Percentiles rank a stretch among this genome's conserved stretches.
Evolutionary conservation across 306 rosid genomes (phyloP).

Genomic region (Lathyrus aphaca): DNA sequence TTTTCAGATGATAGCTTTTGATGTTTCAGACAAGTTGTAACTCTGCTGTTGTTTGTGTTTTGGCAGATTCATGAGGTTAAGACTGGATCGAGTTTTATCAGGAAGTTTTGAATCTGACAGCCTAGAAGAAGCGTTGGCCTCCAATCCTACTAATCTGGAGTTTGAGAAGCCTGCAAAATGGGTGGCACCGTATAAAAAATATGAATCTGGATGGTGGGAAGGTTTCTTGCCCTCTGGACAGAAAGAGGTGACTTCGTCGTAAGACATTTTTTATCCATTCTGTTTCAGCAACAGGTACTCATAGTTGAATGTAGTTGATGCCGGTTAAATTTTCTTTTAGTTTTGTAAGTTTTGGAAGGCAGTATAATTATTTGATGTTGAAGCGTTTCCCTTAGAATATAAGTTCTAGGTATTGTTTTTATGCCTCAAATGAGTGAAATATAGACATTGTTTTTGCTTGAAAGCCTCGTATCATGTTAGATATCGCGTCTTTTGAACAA

Average conservation of each 20-base stretch:
- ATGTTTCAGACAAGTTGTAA: conserved; percentile 30
- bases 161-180: conserved; percentile 88
- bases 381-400: conserved; percentile 31
- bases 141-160: conserved; percentile 72
- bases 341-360: conserved; percentile 46
- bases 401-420: conserved; percentile 46
- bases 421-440: conserved; percentile 36
- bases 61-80: conserved; percentile 93
- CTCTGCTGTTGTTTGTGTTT: conserved; percentile 36
- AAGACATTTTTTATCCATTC: conserved; percentile 37
- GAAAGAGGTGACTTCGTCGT: conserved; percentile 61
- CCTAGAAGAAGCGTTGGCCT: conserved; percentile 80
- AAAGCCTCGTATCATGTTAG: conserved; percentile 13
- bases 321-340: conserved; percentile 40
- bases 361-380: conserved; percentile 23
- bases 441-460: conserved; percentile 30
- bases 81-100: conserved; percentile 90
- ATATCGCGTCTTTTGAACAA: conserved; percentile 13
- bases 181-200: conserved; percentile 95
- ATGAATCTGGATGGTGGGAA: conserved; percentile 92
- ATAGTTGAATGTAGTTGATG: conserved; percentile 35
- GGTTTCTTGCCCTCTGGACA: conserved; percentile 68
- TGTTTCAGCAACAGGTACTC: conserved; percentile 21
- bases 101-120: conserved; percentile 77
- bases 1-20: conserved; percentile 26